These are phyloP conservation scores for Phytophthora pluvialis DNA, from an alignment of 352 stramenopile genomes.

Conservation along the genomic window DNA sequence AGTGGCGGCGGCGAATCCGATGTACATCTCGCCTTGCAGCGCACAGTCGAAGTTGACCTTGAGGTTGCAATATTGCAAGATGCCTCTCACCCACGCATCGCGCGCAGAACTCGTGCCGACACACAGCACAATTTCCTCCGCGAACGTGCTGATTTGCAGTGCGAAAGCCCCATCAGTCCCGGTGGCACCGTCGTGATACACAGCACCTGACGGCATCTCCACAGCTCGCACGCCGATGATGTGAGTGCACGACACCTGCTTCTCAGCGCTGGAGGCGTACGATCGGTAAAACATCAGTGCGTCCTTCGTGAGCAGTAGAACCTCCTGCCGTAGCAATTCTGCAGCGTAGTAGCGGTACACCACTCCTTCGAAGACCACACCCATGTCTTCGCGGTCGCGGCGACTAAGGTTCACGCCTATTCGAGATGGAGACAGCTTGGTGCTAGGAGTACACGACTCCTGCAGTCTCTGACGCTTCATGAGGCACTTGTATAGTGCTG, in stretches of 20 bases:
- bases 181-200: constrained; percentile 13
- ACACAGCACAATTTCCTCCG: constrained; percentile 79
- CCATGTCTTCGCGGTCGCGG: constrained; percentile 60
- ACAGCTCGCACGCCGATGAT: constrained; percentile 62
- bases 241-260: constrained; percentile 46
- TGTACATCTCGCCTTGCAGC: constrained; percentile 43
- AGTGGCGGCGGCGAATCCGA: constrained; percentile 44
- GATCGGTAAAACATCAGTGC: constrained; percentile 73
- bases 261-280: constrained; percentile 62
- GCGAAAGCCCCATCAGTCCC: constrained; percentile 47
- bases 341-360: constrained; percentile 74
- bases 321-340: constrained; percentile 73
- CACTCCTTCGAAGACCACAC: constrained; percentile 69
- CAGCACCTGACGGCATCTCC: constrained; percentile 30
- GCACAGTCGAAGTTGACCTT: constrained; percentile 54
- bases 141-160: constrained; percentile 76
- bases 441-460: constrained; percentile 42
- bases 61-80: constrained; percentile 63
- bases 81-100: constrained; percentile 67
- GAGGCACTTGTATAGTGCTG: constrained; percentile 68
- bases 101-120: constrained; percentile 64
- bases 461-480: constrained; percentile 59
- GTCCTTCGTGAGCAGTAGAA: constrained; percentile 67
- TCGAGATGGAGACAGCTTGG: constrained; percentile 51
- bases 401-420: constrained; percentile 76